Conservation (phyloP, 495 filamentous ascomycete genomes). For the Talaromyces nanjingensis region DNA sequence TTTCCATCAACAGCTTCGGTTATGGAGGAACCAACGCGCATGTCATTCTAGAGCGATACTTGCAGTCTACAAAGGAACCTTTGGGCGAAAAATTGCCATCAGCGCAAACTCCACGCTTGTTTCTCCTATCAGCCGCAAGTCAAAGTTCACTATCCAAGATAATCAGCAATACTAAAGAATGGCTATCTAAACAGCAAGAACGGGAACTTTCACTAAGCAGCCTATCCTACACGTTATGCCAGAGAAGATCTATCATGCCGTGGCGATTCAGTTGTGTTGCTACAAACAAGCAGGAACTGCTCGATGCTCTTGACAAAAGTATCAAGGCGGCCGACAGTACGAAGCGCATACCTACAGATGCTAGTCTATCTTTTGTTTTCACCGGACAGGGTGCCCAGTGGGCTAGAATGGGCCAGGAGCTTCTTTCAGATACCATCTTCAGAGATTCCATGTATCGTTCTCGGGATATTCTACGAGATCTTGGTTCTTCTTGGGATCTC, state of each 20-base stretch:
- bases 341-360: background rate
- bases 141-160: background rate
- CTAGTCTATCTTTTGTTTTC: constrained; percentile 54
- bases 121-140: background rate
- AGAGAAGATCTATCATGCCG: constrained; percentile 22
- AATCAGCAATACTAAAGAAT: constrained; percentile 12
- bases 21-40: too few species aligned
- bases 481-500: too few species aligned
- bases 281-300: background rate
- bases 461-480: too few species aligned
- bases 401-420: constrained; percentile 21
- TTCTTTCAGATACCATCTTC: constrained; percentile 3
- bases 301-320: background rate
- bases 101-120: background rate
- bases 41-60: background rate
- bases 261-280: constrained; percentile 13
- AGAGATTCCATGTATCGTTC: too few species aligned
- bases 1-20: constrained; percentile 25
- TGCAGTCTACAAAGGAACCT: background rate
- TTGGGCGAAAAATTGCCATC: background rate
- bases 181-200: constrained; percentile 9
- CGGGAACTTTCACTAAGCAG: background rate
- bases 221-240: constrained; percentile 30
- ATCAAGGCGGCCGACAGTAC: background rate
- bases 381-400: constrained; percentile 47